Percentiles rank a stretch among this genome's conserved stretches.
Conservation (phyloP, 1,284 basidiomycete species). For the Cutaneotrichosporon daszewskae region DNA sequence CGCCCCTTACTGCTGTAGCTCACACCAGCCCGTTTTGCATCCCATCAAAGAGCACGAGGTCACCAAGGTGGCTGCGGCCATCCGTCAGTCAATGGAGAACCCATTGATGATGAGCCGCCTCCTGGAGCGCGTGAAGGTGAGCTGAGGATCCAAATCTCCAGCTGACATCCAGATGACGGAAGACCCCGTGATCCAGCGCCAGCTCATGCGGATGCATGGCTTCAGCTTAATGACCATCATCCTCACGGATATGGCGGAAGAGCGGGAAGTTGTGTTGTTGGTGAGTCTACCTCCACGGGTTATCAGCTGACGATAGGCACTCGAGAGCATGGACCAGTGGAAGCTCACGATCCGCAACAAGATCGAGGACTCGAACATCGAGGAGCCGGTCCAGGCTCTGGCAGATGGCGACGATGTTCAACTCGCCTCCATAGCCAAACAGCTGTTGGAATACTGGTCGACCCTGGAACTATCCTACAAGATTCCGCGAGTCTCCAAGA, state of each 20-base stretch:
- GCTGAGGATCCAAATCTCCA: constrained; percentile 11
- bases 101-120: constrained; percentile 76
- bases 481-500: constrained; percentile 39
- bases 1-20: not conserved
- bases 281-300: constrained; percentile 49
- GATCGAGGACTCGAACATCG: constrained; percentile 79
- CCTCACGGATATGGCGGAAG: constrained; percentile 64
- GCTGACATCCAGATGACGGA: constrained; percentile 64
- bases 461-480: constrained; percentile 38
- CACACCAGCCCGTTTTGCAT: constrained; percentile 55
- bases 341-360: constrained; percentile 86
- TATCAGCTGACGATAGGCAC: constrained; percentile 52
- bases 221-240: constrained; percentile 89
- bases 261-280: constrained; percentile 64
- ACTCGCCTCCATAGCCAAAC: constrained; percentile 25
- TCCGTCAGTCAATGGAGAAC: constrained; percentile 78
- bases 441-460: constrained; percentile 41
- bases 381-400: constrained; percentile 57
- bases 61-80: constrained; percentile 83
- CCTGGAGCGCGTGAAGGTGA: constrained; percentile 75
- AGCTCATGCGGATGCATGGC: constrained; percentile 88
- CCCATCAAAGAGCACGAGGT: constrained; percentile 71
- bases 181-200: constrained; percentile 69
- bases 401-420: constrained; percentile 22
- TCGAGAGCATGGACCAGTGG: constrained; percentile 71